These are phyloP conservation scores for Trifolium repens DNA, from an alignment of 306 rosid genomes.

Conservation along the genomic window DNA sequence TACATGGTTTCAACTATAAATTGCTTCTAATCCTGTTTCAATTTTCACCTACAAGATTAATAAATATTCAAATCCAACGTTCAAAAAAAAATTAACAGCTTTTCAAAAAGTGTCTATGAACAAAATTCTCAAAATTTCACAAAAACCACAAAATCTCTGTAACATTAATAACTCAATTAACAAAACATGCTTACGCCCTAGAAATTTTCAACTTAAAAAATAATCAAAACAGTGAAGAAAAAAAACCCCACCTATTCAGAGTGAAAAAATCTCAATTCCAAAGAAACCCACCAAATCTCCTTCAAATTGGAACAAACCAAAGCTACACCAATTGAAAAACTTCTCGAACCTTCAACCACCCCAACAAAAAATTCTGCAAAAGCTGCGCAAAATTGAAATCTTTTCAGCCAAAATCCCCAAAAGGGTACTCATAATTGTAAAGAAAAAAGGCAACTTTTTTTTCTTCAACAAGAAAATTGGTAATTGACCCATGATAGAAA, in stretches of 20 bases:
- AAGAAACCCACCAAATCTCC: conserved; percentile 5
- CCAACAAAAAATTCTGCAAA: conserved; percentile 28
- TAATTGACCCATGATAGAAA: conserved; percentile 32
- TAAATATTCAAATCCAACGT: conserved; percentile 46
- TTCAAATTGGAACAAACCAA: conserved; percentile 15
- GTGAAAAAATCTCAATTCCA: conserved; percentile 5
- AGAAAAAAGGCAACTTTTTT: conserved; percentile 28
- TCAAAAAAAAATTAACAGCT: conserved; percentile 29
- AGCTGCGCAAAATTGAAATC: conserved; percentile 42
- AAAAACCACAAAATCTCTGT: neutral
- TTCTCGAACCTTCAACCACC: conserved; percentile 35
- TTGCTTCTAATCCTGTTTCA: conserved; percentile 10
- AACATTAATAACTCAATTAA: conserved; percentile 17
- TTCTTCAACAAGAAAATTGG: conserved; percentile 10
- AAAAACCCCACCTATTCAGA: conserved; percentile 37
- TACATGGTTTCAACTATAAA: conserved; percentile 25
- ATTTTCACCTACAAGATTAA: conserved; percentile 16
- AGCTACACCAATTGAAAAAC: conserved; percentile 40
- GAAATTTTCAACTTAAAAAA: conserved; percentile 18
- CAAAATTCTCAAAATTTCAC: neutral
- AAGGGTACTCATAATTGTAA: conserved; percentile 27
- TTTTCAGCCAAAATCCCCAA: conserved; percentile 27
- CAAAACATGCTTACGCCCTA: conserved; percentile 22
- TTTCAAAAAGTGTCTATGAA: neutral
- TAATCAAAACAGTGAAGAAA: conserved; percentile 36